phyloP scores from a whole-genome alignment of 495 filamentous ascomycete species.

The Daldinia vernicosa region DNA sequence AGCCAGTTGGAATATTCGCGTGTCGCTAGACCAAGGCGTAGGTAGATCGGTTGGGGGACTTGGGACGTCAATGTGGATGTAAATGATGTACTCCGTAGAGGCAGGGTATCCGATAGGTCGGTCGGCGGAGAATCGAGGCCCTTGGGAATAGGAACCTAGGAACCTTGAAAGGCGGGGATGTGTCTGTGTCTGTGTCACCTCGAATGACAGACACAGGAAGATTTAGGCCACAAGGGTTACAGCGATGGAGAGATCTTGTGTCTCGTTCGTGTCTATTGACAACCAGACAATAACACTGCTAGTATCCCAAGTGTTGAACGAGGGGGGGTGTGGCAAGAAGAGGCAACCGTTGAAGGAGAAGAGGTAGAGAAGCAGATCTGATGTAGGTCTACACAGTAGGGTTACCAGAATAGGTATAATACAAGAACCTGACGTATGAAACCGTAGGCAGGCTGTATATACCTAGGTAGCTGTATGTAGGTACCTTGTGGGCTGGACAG shows the following conservation, averaged over 20 bases:
- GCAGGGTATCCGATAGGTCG: slow-evolving; percentile 51
- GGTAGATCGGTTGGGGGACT: slow-evolving; percentile 21
- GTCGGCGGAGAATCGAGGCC: slow-evolving; percentile 44
- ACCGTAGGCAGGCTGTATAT: slow-evolving; percentile 14
- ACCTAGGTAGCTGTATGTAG: slow-evolving; percentile 32
- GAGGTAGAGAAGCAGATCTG: slow-evolving; percentile 3
- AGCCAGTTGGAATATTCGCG: slow-evolving; percentile 36
- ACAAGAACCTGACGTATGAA: slow-evolving; percentile 17
- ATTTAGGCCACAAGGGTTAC: slow-evolving; percentile 27
- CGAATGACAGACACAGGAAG: slow-evolving; percentile 37
- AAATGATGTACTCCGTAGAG: slow-evolving; percentile 48
- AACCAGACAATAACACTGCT: neutral
- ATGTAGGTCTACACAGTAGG: slow-evolving; percentile 8
- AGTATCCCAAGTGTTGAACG: slow-evolving; percentile 8
- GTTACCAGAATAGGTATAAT: slow-evolving; percentile 10
- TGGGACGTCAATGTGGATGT: slow-evolving; percentile 47
- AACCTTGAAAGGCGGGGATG: slow-evolving; percentile 49
- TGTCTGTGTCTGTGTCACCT: slow-evolving; percentile 49
- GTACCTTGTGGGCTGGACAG: slow-evolving; percentile 26
- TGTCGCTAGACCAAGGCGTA: slow-evolving; percentile 36
- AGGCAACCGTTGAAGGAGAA: slow-evolving; percentile 10
- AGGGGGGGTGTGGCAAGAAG: neutral
- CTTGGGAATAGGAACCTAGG: slow-evolving; percentile 43
- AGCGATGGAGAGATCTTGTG: slow-evolving; percentile 14
- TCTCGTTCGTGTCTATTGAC: slow-evolving; percentile 7